Percentiles rank a stretch among this genome's conserved stretches.
Evolutionary conservation across 352 stramenopile genomes (phyloP).

Genomic region (Lagenidium giganteum): DNA sequence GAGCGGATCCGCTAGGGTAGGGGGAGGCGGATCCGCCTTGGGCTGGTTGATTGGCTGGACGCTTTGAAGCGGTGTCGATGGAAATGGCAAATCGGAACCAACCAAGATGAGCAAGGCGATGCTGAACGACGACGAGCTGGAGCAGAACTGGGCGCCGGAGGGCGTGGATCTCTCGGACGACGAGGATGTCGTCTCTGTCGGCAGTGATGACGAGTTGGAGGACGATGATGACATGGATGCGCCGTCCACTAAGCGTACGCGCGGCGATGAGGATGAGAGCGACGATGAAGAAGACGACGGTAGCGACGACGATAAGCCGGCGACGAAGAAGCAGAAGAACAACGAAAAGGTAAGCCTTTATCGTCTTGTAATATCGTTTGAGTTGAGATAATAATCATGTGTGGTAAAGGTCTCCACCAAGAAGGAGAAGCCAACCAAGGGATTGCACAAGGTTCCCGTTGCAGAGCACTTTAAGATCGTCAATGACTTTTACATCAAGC

Average conservation of each 20-base stretch:
- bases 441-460: conserved; percentile 72
- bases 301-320: conserved; percentile 6
- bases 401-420: conserved; percentile 4
- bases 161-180: conserved; percentile 17
- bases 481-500: conserved; percentile 71
- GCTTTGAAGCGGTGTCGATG: background rate
- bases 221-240: conserved; percentile 61
- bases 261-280: conserved; percentile 21
- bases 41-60: conserved; percentile 23
- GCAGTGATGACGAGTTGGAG: conserved; percentile 82
- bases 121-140: conserved; percentile 29
- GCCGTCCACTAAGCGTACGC: conserved; percentile 30
- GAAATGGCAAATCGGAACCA: conserved; percentile 1
- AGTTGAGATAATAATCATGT: background rate
- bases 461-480: conserved; percentile 80
- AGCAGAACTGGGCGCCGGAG: conserved; percentile 27
- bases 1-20: conserved; percentile 21
- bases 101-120: conserved; percentile 2
- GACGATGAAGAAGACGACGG: conserved; percentile 21
- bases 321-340: conserved; percentile 55
- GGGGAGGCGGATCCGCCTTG: conserved; percentile 3
- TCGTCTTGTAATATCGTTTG: background rate
- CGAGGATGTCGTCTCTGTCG: conserved; percentile 42
- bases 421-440: conserved; percentile 44
- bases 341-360: background rate